A percentile compares a stretch with the other conserved stretches of the same genome.
phyloP scores from a whole-genome alignment of 2,329 filamentous ascomycete species.

The Sodiomyces alkalinus region DNA sequence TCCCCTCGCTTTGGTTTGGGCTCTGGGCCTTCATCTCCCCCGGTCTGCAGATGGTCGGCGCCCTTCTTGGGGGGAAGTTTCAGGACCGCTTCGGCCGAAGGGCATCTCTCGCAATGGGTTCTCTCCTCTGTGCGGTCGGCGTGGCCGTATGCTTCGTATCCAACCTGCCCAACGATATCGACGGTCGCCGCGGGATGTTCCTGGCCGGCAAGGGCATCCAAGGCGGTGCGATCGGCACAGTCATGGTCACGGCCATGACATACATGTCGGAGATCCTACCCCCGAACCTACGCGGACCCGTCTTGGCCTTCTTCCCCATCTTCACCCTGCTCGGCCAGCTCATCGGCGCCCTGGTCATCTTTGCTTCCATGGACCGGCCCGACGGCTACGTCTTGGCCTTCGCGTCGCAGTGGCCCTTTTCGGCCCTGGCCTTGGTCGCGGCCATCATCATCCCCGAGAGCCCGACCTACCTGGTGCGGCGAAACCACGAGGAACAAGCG shows the following conservation, averaged over 20 bases:
- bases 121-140: conserved; percentile 19
- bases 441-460: conserved; percentile 32
- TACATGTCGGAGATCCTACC: conserved; percentile 36
- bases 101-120: conserved; percentile 18
- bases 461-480: conserved; percentile 31
- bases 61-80: conserved; percentile 20
- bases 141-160: conserved; percentile 17
- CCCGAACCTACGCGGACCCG: conserved; percentile 25
- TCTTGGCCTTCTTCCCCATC: conserved; percentile 31
- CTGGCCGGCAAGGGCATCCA: conserved; percentile 29
- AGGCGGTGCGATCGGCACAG: conserved; percentile 26
- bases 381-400: conserved; percentile 24
- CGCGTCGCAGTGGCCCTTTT: conserved; percentile 28
- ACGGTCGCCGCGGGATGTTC: conserved; percentile 20
- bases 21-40: conserved; percentile 26
- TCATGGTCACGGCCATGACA: conserved; percentile 26
- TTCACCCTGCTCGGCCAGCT: conserved; percentile 33
- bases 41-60: conserved; percentile 21
- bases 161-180: conserved; percentile 8
- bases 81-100: conserved; percentile 24
- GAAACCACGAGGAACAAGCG: conserved; percentile 20
- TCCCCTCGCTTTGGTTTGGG: conserved; percentile 27
- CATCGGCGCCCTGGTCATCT: conserved; percentile 26
- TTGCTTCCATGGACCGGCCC: conserved; percentile 12
- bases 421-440: conserved; percentile 23